Evolutionary conservation across 1,139 yeast species (phyloP).

Genomic region (Pichia sp.): DNA sequence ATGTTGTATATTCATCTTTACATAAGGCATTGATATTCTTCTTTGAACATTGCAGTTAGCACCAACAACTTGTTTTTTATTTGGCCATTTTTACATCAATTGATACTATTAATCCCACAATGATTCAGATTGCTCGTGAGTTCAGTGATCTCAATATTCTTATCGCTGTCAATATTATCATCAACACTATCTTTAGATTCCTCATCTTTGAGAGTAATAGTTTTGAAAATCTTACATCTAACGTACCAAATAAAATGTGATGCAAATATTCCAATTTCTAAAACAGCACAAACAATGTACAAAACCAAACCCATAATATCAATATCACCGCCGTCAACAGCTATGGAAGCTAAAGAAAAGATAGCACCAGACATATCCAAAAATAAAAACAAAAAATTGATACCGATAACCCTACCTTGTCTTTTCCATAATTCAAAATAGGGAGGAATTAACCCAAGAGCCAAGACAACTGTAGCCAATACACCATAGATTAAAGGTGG

Average conservation of each 20-base stretch:
- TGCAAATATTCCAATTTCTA: slow-evolving; percentile 71
- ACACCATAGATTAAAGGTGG: slow-evolving; percentile 76
- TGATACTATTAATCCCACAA: background rate
- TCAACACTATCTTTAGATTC: background rate
- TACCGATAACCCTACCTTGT: slow-evolving; percentile 78
- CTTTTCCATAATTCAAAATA: slow-evolving; percentile 78
- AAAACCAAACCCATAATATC: slow-evolving; percentile 75
- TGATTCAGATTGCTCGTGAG: background rate
- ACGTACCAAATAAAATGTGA: slow-evolving; percentile 70
- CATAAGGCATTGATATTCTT: too few species aligned
- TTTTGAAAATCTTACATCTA: slow-evolving; percentile 37
- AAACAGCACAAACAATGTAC: slow-evolving; percentile 60
- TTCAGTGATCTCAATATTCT: background rate
- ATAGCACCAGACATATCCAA: slow-evolving; percentile 80
- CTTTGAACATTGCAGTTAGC: background rate
- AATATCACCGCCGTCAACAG: slow-evolving; percentile 38
- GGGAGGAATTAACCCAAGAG: slow-evolving; percentile 79
- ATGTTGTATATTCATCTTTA: background rate
- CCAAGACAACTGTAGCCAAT: slow-evolving; percentile 68
- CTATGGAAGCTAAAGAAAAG: slow-evolving; percentile 59
- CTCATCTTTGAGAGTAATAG: background rate
- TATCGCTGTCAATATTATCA: background rate
- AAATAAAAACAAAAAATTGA: slow-evolving; percentile 72
- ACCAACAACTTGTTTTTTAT: background rate
- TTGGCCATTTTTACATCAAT: background rate